Conservation (phyloP, 306 rosid genomes). For the Amphicarpaea edgeworthii region DNA sequence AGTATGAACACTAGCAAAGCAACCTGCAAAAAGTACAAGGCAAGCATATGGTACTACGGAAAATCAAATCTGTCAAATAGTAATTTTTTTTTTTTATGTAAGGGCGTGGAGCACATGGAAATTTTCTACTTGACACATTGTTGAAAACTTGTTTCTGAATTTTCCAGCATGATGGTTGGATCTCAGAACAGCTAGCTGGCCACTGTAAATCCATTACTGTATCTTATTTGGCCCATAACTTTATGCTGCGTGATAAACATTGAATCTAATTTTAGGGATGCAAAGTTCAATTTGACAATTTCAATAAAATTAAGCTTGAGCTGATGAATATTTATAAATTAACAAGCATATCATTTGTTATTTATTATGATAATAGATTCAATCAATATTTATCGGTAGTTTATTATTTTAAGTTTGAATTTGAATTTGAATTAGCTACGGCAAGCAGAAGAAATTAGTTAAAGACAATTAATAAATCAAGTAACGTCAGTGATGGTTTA, state of each 20-base stretch:
- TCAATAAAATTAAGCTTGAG: constrained; percentile 2
- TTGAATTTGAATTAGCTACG: constrained; percentile 3
- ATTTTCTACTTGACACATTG: constrained; percentile 31
- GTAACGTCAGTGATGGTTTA: constrained; percentile 5
- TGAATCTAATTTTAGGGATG: constrained; percentile 2
- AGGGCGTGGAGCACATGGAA: constrained; percentile 51
- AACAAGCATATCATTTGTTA: too few species aligned
- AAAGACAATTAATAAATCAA: constrained; percentile 14
- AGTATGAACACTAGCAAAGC: constrained; percentile 46
- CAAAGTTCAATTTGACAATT: constrained; percentile 2
- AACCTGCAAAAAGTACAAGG: constrained; percentile 47
- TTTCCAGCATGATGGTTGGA: constrained; percentile 40
- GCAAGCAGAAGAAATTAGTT: constrained; percentile 21
- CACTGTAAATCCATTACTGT: constrained; percentile 8
- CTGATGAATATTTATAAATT: background rate
- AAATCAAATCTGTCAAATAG: constrained; percentile 48
- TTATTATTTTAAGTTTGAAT: background rate
- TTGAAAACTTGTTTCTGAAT: constrained; percentile 42
- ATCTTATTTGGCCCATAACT: constrained; percentile 33
- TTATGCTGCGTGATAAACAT: constrained; percentile 6
- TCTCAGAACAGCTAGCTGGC: constrained; percentile 53
- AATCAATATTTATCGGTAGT: background rate
- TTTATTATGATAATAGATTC: background rate
- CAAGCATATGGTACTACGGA: constrained; percentile 55
- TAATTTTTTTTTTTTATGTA: constrained; percentile 1